Conservation (phyloP, 768 basidiomycete genomes). For the Lentinula raphanica region DNA sequence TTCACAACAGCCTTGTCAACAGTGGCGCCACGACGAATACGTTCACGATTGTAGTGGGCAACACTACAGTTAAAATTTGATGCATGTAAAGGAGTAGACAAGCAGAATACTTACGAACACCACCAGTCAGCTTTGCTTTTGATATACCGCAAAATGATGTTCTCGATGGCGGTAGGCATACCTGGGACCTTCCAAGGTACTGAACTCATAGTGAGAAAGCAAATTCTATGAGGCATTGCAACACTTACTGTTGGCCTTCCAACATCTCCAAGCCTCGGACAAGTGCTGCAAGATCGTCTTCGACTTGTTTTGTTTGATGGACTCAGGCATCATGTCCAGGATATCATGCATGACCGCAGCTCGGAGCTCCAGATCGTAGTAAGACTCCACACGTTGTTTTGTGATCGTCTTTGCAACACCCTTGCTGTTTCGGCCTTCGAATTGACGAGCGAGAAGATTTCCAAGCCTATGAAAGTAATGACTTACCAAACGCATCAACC, state of each 20-base stretch:
- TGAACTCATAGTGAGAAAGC: slow-evolving; percentile 20
- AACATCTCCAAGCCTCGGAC: slow-evolving; percentile 98
- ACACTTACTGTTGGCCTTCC: slow-evolving; percentile 83
- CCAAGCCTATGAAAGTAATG: slow-evolving; percentile 54
- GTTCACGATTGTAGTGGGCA: slow-evolving; percentile 96
- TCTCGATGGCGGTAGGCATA: slow-evolving; percentile 99
- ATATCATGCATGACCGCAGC: slow-evolving; percentile 99
- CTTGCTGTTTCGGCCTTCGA: slow-evolving; percentile 96
- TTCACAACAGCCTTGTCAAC: slow-evolving; percentile 98
- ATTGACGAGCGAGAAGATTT: slow-evolving; percentile 95
- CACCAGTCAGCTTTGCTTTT: slow-evolving; percentile 99
- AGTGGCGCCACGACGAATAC: slow-evolving; percentile 93
- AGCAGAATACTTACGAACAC: slow-evolving; percentile 60
- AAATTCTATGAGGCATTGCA: background rate
- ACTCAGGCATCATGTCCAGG: slow-evolving; percentile 99
- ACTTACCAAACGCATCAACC: no score
- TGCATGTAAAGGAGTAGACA: background rate
- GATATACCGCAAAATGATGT: slow-evolving; percentile 97
- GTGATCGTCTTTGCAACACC: slow-evolving; percentile 98
- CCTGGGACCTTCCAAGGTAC: slow-evolving; percentile 99
- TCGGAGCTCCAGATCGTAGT: slow-evolving; percentile 94
- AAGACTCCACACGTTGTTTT: slow-evolving; percentile 98
- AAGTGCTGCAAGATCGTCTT: slow-evolving; percentile 98
- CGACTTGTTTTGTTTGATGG: slow-evolving; percentile 98
- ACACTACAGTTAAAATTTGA: slow-evolving; percentile 42